Evolutionary conservation across 2,329 filamentous ascomycete species (phyloP).

Genomic region (Huntiella decipiens): DNA sequence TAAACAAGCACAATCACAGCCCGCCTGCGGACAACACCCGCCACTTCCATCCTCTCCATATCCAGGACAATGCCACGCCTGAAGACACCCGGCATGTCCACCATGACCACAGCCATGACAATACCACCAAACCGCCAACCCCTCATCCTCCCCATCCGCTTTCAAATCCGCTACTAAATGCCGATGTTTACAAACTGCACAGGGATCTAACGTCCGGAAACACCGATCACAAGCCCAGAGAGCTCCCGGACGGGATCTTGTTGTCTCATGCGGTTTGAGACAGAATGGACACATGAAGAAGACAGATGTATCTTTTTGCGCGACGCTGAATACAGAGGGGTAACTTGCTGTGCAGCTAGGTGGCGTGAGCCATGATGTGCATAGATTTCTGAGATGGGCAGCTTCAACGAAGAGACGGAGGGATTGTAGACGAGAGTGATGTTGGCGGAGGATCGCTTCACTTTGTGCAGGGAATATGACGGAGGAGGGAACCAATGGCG

Average conservation of each 20-base stretch:
- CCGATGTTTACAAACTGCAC: constrained; percentile 38
- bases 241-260: constrained; percentile 21
- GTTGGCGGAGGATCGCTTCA: constrained; percentile 35
- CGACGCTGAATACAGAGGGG: constrained; percentile 30
- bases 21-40: constrained; percentile 45
- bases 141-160: constrained; percentile 14
- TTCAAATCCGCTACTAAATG: constrained; percentile 23
- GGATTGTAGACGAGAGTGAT: constrained; percentile 38
- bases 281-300: constrained; percentile 37
- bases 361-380: constrained; percentile 35
- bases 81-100: constrained; percentile 40
- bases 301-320: constrained; percentile 35
- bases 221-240: constrained; percentile 44
- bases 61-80: constrained; percentile 31
- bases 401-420: constrained; percentile 43
- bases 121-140: constrained; percentile 38
- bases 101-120: constrained; percentile 44
- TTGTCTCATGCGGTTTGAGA: constrained; percentile 35
- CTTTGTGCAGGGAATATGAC: constrained; percentile 38
- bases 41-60: constrained; percentile 15
- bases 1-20: constrained; percentile 44
- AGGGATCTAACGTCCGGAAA: constrained; percentile 31
- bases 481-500: constrained; percentile 33
- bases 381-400: constrained; percentile 40
- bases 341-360: constrained; percentile 36